Conservation (phyloP, 192 early-diverging fungal genomes). For the Tieghemiomyces parasiticus region DNA sequence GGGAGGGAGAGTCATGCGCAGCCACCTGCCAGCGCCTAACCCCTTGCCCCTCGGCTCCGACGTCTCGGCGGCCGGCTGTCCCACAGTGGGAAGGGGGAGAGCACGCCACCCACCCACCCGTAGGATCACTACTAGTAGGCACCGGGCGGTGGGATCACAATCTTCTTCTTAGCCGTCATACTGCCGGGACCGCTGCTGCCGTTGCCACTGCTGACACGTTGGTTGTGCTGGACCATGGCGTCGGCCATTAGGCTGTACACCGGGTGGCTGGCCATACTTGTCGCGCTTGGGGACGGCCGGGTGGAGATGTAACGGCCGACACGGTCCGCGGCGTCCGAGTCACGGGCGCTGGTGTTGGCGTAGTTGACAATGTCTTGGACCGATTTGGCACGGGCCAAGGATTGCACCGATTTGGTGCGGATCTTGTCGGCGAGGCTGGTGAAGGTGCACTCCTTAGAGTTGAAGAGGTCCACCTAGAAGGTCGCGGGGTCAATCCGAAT, state of each 20-base stretch:
- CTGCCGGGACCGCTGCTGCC: background rate
- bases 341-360: conserved; percentile 1
- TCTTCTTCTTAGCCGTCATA: conserved; percentile 6
- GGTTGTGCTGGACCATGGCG: background rate
- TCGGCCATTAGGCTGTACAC: conserved; percentile 9
- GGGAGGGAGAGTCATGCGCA: background rate
- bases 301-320: conserved; percentile 10
- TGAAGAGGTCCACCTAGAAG: conserved; percentile 24
- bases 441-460: conserved; percentile 25
- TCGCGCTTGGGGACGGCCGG: background rate
- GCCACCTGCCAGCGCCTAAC: background rate
- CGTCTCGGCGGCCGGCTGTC: too few relatives aligned
- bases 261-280: background rate
- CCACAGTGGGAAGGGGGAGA: background rate
- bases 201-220: background rate
- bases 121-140: background rate
- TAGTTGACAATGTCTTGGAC: conserved; percentile 27
- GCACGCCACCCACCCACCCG: background rate
- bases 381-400: conserved; percentile 19
- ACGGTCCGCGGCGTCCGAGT: background rate
- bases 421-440: conserved; percentile 23
- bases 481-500: too few relatives aligned
- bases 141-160: conserved; percentile 8
- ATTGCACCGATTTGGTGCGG: conserved; percentile 24
- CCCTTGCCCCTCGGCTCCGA: background rate